Evolutionary conservation across 495 filamentous ascomycete genomes (phyloP).

Genomic region (Penicillium verhagenii): DNA sequence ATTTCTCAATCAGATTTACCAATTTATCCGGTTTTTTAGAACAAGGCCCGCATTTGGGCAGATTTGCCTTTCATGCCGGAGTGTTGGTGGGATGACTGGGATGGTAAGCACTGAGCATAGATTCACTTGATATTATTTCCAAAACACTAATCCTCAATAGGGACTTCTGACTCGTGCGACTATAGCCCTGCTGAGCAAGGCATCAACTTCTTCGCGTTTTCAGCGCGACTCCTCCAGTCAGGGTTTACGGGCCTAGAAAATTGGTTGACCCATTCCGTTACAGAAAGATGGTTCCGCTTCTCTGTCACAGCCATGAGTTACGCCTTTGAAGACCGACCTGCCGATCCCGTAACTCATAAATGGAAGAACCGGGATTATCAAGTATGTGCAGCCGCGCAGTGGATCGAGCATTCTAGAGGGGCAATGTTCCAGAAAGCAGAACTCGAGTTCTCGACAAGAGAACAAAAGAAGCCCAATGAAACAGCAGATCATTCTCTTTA

Average conservation of each 20-base stretch:
- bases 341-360: not conserved
- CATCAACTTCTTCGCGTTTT: constrained; percentile 5
- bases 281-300: not conserved
- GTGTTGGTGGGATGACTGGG: not conserved
- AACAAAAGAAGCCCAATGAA: not conserved
- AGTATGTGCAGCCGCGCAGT: not conserved
- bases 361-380: not conserved
- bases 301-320: not conserved
- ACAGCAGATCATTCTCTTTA: not conserved
- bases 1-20: not conserved
- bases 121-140: not conserved
- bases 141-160: not conserved
- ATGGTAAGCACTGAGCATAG: not conserved
- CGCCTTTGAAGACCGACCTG: not conserved
- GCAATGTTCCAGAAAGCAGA: not conserved
- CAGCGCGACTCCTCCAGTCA: constrained; percentile 1
- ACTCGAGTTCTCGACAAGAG: not conserved
- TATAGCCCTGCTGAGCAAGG: not conserved
- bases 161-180: not conserved
- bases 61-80: not conserved
- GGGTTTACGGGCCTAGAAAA: not conserved
- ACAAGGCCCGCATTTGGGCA: not conserved
- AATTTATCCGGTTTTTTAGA: not conserved
- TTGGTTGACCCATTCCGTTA: not conserved
- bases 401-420: constrained; percentile 2